phyloP scores from a whole-genome alignment of 129 eudicot species.

The Lonicera japonica region DNA sequence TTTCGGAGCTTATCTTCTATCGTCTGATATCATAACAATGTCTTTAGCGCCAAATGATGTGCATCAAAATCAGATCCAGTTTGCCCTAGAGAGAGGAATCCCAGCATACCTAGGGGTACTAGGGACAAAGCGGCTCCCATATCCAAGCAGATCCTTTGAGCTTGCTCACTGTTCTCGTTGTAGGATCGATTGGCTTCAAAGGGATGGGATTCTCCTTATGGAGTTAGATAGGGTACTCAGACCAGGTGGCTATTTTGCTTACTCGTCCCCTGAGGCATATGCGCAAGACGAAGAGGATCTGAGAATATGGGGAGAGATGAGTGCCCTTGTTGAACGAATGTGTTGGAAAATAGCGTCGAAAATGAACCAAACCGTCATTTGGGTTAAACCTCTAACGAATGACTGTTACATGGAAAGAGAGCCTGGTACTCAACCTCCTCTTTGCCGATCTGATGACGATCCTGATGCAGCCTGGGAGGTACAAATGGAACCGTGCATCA shows the following conservation, averaged over 20 bases:
- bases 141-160: slow-evolving; percentile 93
- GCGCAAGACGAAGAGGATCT: slow-evolving; percentile 97
- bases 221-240: slow-evolving; percentile 88
- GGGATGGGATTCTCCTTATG: slow-evolving; percentile 93
- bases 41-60: slow-evolving; percentile 96
- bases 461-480: slow-evolving; percentile 94
- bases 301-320: slow-evolving; percentile 90
- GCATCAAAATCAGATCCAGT: slow-evolving; percentile 97
- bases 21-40: slow-evolving; percentile 81
- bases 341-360: slow-evolving; percentile 95
- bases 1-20: slow-evolving; percentile 92
- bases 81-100: slow-evolving; percentile 94
- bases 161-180: slow-evolving; percentile 97
- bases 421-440: slow-evolving; percentile 92
- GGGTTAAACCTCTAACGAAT: slow-evolving; percentile 86
- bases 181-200: slow-evolving; percentile 97
- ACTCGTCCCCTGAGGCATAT: slow-evolving; percentile 97
- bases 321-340: slow-evolving; percentile 95
- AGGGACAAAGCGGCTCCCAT: slow-evolving; percentile 97
- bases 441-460: slow-evolving; percentile 79
- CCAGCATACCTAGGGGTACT: slow-evolving; percentile 98
- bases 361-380: slow-evolving; percentile 88
- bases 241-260: slow-evolving; percentile 97
- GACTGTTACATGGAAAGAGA: slow-evolving; percentile 93
- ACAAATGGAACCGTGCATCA: slow-evolving; percentile 86